Conservation (phyloP, 2,329 filamentous ascomycete species). For the Botryosphaeria dothidea region DNA sequence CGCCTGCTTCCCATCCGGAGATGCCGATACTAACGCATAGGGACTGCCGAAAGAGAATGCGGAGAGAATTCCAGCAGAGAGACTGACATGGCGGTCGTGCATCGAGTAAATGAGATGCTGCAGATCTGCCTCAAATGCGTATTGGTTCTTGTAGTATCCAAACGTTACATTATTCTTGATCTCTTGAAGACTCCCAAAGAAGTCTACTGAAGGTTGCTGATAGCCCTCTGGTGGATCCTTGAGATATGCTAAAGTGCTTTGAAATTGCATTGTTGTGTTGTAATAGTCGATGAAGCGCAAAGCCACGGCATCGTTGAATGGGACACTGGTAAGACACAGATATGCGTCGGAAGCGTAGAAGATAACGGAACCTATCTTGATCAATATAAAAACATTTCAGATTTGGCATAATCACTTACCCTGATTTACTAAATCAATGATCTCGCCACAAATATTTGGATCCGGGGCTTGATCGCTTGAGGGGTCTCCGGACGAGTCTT, state of each 20-base stretch:
- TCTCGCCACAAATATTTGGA: neutral
- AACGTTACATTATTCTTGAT: conserved; percentile 30
- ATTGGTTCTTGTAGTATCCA: conserved; percentile 38
- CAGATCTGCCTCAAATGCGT: conserved; percentile 41
- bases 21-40: conserved; percentile 28
- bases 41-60: conserved; percentile 31
- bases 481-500: too few relatives aligned
- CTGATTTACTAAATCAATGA: neutral
- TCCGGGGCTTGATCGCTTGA: too few relatives aligned
- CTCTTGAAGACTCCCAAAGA: conserved; percentile 29
- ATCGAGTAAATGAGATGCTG: conserved; percentile 30
- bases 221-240: conserved; percentile 43
- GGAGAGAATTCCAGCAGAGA: conserved; percentile 30
- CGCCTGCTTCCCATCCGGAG: conserved; percentile 30
- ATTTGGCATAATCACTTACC: neutral
- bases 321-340: conserved; percentile 46
- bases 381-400: too few relatives aligned
- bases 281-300: conserved; percentile 47
- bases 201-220: conserved; percentile 42
- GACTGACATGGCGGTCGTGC: conserved; percentile 35
- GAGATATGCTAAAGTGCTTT: conserved; percentile 46
- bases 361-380: neutral
- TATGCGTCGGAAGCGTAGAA: conserved; percentile 33
- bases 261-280: conserved; percentile 48
- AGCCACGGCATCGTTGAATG: conserved; percentile 48